Evolutionary conservation across 352 stramenopile species (phyloP).

Genomic region (Phytophthora pinifolia): DNA sequence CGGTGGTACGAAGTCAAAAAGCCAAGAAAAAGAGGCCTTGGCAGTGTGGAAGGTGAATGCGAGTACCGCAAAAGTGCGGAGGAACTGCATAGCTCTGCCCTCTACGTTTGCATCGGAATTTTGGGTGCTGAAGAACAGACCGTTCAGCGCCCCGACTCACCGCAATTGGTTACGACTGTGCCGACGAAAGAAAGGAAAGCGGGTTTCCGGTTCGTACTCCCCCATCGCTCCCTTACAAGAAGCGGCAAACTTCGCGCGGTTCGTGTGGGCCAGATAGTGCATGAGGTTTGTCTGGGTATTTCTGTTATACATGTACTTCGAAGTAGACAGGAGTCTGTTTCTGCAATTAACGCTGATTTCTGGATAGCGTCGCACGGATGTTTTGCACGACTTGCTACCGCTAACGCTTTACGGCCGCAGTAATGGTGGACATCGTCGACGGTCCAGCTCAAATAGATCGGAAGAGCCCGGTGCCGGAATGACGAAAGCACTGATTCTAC

Average conservation of each 20-base stretch:
- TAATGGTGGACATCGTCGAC: not conserved
- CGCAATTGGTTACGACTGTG: not conserved
- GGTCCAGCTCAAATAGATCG: not conserved
- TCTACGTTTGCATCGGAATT: slow-evolving; percentile 20
- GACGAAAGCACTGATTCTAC: slow-evolving; percentile 35
- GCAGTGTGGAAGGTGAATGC: not conserved
- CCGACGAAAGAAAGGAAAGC: slow-evolving; percentile 4
- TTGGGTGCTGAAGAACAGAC: not conserved
- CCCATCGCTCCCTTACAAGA: slow-evolving; percentile 18
- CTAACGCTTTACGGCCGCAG: slow-evolving; percentile 32
- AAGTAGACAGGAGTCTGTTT: too few relatives aligned
- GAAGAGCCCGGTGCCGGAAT: not conserved
- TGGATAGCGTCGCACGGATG: slow-evolving; percentile 28
- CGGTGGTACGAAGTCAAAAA: slow-evolving; percentile 22
- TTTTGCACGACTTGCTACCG: slow-evolving; percentile 42
- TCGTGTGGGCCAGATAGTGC: slow-evolving; percentile 36
- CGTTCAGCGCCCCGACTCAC: slow-evolving; percentile 1
- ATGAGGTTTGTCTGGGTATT: slow-evolving; percentile 32
- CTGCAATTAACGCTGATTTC: not conserved
- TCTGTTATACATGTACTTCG: too few relatives aligned
- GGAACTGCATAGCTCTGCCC: slow-evolving; percentile 8
- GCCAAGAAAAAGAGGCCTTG: not conserved
- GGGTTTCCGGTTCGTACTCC: slow-evolving; percentile 38
- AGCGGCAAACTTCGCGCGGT: slow-evolving; percentile 25
- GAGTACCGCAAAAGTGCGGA: slow-evolving; percentile 4